Percentiles rank a stretch among this genome's conserved stretches.
Conservation (phyloP, 2,329 filamentous ascomycete species). For the Aspergillus ochraceus region DNA sequence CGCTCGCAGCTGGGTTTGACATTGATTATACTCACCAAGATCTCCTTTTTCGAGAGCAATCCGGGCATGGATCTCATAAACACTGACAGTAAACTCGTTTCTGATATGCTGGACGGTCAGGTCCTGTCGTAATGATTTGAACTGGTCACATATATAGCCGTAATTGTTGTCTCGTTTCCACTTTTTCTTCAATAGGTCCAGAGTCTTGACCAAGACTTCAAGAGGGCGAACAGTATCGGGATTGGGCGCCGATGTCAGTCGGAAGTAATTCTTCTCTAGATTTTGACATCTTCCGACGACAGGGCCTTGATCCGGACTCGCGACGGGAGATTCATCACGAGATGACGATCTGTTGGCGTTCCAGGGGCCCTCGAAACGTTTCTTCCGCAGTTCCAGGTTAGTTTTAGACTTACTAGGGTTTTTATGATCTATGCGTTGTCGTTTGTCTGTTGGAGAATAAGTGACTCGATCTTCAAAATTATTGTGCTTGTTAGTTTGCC, state of each 20-base stretch:
- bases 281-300: constrained; percentile 81
- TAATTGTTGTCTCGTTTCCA: constrained; percentile 95
- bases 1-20: constrained; percentile 93
- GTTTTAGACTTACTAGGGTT: constrained; percentile 84
- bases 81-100: constrained; percentile 92
- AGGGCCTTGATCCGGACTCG: constrained; percentile 57
- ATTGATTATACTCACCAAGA: constrained; percentile 99
- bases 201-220: constrained; percentile 73
- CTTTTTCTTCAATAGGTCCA: constrained; percentile 89
- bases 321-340: constrained; percentile 50
- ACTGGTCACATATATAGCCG: constrained; percentile 96
- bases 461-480: constrained; percentile 75
- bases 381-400: constrained; percentile 82
- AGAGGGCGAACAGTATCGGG: constrained; percentile 86
- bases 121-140: constrained; percentile 97
- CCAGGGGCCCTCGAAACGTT: constrained; percentile 70
- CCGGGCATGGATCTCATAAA: constrained; percentile 96
- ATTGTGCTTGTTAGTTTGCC: constrained; percentile 64
- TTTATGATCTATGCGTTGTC: constrained; percentile 51
- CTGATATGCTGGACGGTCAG: constrained; percentile 96
- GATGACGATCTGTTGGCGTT: constrained; percentile 41
- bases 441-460: constrained; percentile 56
- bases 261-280: constrained; percentile 92
- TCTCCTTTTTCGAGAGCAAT: constrained; percentile 98
- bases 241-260: constrained; percentile 85